Base-by-base conservation (phyloP, 148 eudicot species). In the Polygonum maritimum region DNA sequence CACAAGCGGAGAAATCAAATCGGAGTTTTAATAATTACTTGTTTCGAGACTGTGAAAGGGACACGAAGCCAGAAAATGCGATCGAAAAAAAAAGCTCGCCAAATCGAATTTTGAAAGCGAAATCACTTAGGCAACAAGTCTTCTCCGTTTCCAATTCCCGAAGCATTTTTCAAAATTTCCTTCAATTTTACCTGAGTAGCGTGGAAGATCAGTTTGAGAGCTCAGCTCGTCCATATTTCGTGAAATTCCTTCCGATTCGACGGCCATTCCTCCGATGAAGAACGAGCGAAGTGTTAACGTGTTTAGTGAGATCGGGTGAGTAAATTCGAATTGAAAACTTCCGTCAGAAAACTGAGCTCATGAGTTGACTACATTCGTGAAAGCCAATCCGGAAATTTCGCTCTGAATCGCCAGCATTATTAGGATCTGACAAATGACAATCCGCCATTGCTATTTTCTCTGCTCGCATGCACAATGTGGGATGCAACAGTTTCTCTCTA, bases 141-240 rank as follows among this genome's bases (percentile, higher is more conserved):
- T 44, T 39, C 48, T 3, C 36, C 35, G 21, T 72, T 72, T 44
- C 45, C 41, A 67, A 67, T 67, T 67, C 44, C 71, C 71, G 44
- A 67, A 67, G 71, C 71, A 67, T 67, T 67, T 67, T 67, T 35
- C 1, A 26, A 26, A 11, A 2, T 2, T 31, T 31, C 21, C 45
- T 67, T 16, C 41, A 44, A 26, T 26, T 78, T 49, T 69, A 96
- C 98, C 98, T 92, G 92, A 83, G 99, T 87, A 76, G 89, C 94
- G 82, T 90, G 95, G 74, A 92, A 96, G 85, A 86, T 91, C 67
- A 92, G 77, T 78, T 84, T 96, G 86, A 92, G 31, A 26, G 31
- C 31, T 26, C 31, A 26, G 31, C 31, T 26, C 31, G 1, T 26
- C 31, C 31, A 26, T 1, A 57, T 8, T 9, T 54, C 60, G 60